Percentiles rank a stretch among this genome's conserved stretches.
Conservation (phyloP, 805 yeast genomes). For the Ogataea trehalophila region DNA sequence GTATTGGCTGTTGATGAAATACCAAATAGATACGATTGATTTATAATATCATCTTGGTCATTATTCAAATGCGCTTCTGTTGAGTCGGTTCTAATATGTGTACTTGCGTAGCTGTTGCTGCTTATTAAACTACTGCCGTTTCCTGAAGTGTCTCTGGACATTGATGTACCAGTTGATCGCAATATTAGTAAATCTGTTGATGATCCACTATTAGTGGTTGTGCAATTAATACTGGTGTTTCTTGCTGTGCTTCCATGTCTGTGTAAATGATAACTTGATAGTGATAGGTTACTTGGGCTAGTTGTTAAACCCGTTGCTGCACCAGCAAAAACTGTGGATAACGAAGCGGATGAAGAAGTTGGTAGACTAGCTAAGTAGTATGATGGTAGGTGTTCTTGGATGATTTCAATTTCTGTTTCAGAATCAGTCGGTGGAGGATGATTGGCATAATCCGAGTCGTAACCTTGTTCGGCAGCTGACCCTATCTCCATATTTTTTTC, state of each 20-base stretch:
- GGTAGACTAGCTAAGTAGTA: constrained; percentile 2
- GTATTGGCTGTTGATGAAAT: constrained; percentile 24
- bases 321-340: constrained; percentile 2
- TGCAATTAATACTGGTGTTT: too few relatives aligned
- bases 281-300: not conserved
- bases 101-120: too few relatives aligned
- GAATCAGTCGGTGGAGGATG: constrained; percentile 37
- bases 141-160: too few relatives aligned
- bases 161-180: too few relatives aligned
- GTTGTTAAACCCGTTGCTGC: not conserved
- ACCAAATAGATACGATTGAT: constrained; percentile 22
- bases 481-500: not conserved
- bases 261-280: too few relatives aligned
- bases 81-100: constrained; percentile 1
- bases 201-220: not conserved
- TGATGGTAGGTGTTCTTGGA: constrained; percentile 8
- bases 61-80: constrained; percentile 8
- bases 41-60: constrained; percentile 7
- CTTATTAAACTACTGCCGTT: too few relatives aligned
- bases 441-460: constrained; percentile 33
- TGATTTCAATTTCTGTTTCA: constrained; percentile 20
- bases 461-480: constrained; percentile 4
- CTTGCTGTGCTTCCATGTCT: too few relatives aligned
- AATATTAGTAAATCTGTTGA: too few relatives aligned
- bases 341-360: constrained; percentile 14